phyloP scores from a whole-genome alignment of 176 grass and related monocot genomes.

The Phragmites australis region DNA sequence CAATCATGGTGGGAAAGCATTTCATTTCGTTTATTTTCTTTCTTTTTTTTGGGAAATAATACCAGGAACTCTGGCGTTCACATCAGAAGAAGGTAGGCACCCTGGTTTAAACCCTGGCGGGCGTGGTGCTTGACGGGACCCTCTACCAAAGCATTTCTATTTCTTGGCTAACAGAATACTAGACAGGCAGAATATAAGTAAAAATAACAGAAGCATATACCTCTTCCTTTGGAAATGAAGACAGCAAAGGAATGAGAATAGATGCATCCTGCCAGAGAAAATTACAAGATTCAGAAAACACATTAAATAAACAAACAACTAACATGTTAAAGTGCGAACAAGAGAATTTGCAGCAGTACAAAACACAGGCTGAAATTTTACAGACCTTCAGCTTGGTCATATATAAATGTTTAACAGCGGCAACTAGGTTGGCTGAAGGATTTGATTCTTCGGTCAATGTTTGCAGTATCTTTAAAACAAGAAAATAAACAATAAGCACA shows the following conservation, averaged over 20 bases:
- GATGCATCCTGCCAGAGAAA: conserved; percentile 76
- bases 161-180: conserved; percentile 26
- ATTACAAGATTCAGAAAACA: conserved; percentile 23
- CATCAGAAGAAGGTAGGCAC: too few relatives aligned
- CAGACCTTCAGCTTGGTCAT: conserved; percentile 88
- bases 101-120: too few relatives aligned
- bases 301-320: neutral
- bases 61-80: too few relatives aligned
- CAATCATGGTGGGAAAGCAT: neutral
- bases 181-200: neutral
- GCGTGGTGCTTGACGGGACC: too few relatives aligned
- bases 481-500: conserved; percentile 31
- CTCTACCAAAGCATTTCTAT: neutral
- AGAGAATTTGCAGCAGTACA: neutral
- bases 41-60: neutral
- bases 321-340: neutral
- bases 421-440: conserved; percentile 78
- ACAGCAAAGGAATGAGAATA: conserved; percentile 92
- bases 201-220: conserved; percentile 42
- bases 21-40: neutral
- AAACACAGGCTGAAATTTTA: conserved; percentile 21
- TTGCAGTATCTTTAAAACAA: conserved; percentile 75
- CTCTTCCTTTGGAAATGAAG: conserved; percentile 98
- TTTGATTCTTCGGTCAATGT: conserved; percentile 84
- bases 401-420: conserved; percentile 89